A percentile compares a stretch with the other conserved stretches of the same genome.
phyloP scores from a whole-genome alignment of 495 filamentous ascomycete genomes.

The Penicillium tannophilum region DNA sequence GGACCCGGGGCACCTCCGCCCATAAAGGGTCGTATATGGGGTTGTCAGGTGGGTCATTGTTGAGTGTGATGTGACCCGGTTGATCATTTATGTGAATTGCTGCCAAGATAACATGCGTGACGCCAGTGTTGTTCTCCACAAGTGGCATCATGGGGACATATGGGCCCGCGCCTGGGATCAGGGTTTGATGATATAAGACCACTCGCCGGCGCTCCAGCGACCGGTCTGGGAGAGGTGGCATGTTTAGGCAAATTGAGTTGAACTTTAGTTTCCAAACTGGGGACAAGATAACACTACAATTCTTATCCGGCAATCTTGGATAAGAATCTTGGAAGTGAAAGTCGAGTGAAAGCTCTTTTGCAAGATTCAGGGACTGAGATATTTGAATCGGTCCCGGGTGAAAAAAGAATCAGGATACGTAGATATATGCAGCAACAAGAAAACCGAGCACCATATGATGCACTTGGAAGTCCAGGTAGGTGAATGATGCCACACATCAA shows the following conservation, averaged over 20 bases:
- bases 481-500: neutral
- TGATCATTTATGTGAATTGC: constrained; percentile 77
- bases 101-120: constrained; percentile 77
- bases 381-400: accelerated
- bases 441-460: neutral
- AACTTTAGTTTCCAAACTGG: neutral
- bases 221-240: constrained; percentile 39
- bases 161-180: constrained; percentile 51
- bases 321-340: neutral
- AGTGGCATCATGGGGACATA: constrained; percentile 74
- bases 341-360: neutral
- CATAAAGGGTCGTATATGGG: constrained; percentile 62
- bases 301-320: neutral
- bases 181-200: constrained; percentile 75
- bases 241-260: constrained; percentile 11
- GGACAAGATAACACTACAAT: neutral
- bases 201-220: constrained; percentile 45
- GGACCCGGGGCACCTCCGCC: constrained; percentile 67
- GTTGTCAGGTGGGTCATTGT: constrained; percentile 67
- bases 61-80: constrained; percentile 64
- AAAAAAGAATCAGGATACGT: neutral
- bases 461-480: neutral
- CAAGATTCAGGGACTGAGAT: neutral
- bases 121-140: constrained; percentile 55
- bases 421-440: neutral